A percentile compares a stretch with the other conserved stretches of the same genome.
Conservation (phyloP, 805 yeast species). For the Clavispora asparagi region DNA sequence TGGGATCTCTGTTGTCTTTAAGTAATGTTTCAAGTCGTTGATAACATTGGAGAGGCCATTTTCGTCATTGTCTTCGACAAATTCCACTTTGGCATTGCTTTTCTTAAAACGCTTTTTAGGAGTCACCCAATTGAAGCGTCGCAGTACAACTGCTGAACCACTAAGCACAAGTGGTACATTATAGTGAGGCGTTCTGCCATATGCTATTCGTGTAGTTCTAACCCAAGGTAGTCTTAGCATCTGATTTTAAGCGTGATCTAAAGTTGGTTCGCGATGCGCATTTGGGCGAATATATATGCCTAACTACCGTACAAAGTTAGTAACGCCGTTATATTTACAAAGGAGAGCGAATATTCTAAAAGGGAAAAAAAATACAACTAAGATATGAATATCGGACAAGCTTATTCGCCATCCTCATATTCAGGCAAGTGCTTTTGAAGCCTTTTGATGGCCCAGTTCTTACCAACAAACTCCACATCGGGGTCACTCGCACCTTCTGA, state of each 20-base stretch:
- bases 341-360: not conserved
- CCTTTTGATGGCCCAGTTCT: slow-evolving; percentile 78
- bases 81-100: not conserved
- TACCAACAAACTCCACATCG: slow-evolving; percentile 66
- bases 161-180: not conserved
- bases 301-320: not conserved
- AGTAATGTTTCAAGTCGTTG: slow-evolving; percentile 20
- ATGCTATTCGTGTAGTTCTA: not conserved
- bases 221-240: not conserved
- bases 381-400: not conserved
- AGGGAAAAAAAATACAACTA: not conserved
- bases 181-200: not conserved
- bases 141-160: not conserved
- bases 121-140: not conserved
- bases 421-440: slow-evolving; percentile 48
- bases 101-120: not conserved
- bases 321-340: not conserved
- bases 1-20: slow-evolving; percentile 24
- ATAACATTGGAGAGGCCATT: not conserved
- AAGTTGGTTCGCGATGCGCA: not conserved
- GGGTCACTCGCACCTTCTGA: slow-evolving; percentile 66
- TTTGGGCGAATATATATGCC: not conserved
- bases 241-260: not conserved
- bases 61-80: not conserved
- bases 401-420: slow-evolving; percentile 8